Evolutionary conservation across 2,329 filamentous ascomycete species (phyloP).

Genomic region (Trematosphaeria pertusa): DNA sequence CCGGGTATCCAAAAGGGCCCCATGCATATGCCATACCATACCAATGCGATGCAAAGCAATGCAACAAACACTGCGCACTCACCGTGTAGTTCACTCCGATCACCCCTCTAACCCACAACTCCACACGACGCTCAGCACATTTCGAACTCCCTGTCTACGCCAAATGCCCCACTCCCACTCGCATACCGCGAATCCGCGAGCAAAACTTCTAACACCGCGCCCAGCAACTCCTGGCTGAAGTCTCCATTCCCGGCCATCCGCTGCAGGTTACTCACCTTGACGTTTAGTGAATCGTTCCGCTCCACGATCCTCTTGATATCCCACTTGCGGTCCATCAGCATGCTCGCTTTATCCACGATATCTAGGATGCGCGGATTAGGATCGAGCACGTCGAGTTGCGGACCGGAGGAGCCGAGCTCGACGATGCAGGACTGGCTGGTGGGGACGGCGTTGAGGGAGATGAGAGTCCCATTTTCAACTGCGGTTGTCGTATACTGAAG

Average conservation of each 20-base stretch:
- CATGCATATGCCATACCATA: no score
- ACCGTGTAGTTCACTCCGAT: not conserved
- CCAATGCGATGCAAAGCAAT: no score
- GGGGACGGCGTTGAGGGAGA: constrained; percentile 31
- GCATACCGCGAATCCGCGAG: constrained; percentile 43
- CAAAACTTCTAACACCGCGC: constrained; percentile 44
- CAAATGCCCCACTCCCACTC: not conserved
- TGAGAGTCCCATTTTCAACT: constrained; percentile 34
- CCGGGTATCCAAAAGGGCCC: no score
- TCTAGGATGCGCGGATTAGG: constrained; percentile 36
- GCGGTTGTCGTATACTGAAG: constrained; percentile 21
- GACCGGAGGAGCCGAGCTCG: constrained; percentile 32
- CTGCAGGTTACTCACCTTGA: constrained; percentile 38
- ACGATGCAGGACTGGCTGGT: constrained; percentile 32
- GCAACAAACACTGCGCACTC: no score
- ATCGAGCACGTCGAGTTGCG: constrained; percentile 44
- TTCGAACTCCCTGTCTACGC: not conserved
- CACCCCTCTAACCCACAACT: not conserved
- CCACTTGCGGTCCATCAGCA: constrained; percentile 42
- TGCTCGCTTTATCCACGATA: constrained; percentile 37
- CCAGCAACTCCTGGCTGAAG: constrained; percentile 28
- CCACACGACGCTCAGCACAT: constrained; percentile 1
- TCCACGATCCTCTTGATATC: constrained; percentile 41
- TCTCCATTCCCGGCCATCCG: constrained; percentile 28
- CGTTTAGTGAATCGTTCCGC: constrained; percentile 33